Conservation (phyloP, 2,329 filamentous ascomycete genomes). For the Monosporascus sp. region DNA sequence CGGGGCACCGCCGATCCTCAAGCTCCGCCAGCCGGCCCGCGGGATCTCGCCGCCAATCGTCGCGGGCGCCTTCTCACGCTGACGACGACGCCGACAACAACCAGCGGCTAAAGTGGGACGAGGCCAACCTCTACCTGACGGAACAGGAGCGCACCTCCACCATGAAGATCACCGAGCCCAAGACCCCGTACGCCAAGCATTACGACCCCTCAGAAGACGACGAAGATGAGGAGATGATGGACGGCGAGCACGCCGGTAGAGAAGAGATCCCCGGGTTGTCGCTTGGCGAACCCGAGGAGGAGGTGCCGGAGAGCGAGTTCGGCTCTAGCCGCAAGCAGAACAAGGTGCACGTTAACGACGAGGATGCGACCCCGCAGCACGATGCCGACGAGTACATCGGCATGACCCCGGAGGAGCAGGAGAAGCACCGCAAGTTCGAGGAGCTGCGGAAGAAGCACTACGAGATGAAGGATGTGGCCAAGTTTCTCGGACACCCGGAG, state of each 20-base stretch:
- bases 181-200: slow-evolving; percentile 90
- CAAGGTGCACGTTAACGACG: slow-evolving; percentile 76
- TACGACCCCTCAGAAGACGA: slow-evolving; percentile 89
- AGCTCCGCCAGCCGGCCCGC: slow-evolving; percentile 59
- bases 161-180: slow-evolving; percentile 99
- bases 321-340: slow-evolving; percentile 31
- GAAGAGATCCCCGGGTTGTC: slow-evolving; percentile 90
- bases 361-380: slow-evolving; percentile 49
- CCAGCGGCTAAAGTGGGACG: slow-evolving; percentile 92
- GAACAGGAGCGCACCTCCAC: slow-evolving; percentile 92
- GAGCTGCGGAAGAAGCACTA: slow-evolving; percentile 92
- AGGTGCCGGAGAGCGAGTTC: slow-evolving; percentile 44
- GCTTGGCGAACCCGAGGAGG: slow-evolving; percentile 86
- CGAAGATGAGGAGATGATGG: slow-evolving; percentile 65
- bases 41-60: slow-evolving; percentile 68
- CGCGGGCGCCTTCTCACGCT: slow-evolving; percentile 39
- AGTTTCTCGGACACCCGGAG: slow-evolving; percentile 73
- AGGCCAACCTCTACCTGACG: slow-evolving; percentile 93
- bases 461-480: slow-evolving; percentile 94
- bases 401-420: slow-evolving; percentile 65
- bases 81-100: slow-evolving; percentile 50
- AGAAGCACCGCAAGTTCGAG: slow-evolving; percentile 92
- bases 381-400: slow-evolving; percentile 50
- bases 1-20: slow-evolving; percentile 79
- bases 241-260: slow-evolving; percentile 36